Percentiles rank a stretch among this genome's conserved stretches.
phyloP scores from a whole-genome alignment of 768 basidiomycete species.

The Russula sp. region DNA sequence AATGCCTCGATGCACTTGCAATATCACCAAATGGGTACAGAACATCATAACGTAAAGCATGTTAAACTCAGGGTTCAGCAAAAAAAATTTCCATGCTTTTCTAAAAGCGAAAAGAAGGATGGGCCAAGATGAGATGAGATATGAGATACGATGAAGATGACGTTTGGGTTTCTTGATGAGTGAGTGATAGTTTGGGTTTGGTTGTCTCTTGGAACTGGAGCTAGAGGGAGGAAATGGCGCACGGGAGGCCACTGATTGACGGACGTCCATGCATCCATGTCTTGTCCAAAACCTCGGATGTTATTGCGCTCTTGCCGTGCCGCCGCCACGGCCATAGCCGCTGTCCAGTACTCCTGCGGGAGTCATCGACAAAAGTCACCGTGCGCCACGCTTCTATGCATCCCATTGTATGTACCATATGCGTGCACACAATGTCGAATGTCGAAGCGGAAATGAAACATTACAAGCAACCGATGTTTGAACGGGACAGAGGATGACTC shows the following conservation, averaged over 20 bases:
- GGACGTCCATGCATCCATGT: not conserved
- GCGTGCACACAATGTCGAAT: not conserved
- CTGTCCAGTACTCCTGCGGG: not conserved
- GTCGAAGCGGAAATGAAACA: not conserved
- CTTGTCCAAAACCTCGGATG: not conserved
- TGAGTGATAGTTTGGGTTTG: not conserved
- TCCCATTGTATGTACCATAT: not conserved
- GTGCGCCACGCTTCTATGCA: not conserved
- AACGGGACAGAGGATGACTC: too few species aligned
- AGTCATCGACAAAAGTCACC: not conserved
- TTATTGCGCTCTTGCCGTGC: not conserved
- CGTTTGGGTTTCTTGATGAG: not conserved
- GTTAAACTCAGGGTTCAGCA: not conserved
- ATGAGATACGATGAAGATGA: not conserved
- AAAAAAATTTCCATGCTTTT: not conserved
- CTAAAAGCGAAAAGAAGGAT: constrained; percentile 8
- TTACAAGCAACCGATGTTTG: not conserved
- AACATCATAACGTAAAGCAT: constrained; percentile 11
- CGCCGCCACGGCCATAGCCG: not conserved
- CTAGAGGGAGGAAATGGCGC: not conserved
- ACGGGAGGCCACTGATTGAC: not conserved
- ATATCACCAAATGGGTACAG: constrained; percentile 28
- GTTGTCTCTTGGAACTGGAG: not conserved
- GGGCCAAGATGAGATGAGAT: not conserved
- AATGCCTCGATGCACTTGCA: not conserved